These are phyloP conservation scores for Poronia punctata DNA, from an alignment of 495 filamentous ascomycete species.

Conservation along the genomic window DNA sequence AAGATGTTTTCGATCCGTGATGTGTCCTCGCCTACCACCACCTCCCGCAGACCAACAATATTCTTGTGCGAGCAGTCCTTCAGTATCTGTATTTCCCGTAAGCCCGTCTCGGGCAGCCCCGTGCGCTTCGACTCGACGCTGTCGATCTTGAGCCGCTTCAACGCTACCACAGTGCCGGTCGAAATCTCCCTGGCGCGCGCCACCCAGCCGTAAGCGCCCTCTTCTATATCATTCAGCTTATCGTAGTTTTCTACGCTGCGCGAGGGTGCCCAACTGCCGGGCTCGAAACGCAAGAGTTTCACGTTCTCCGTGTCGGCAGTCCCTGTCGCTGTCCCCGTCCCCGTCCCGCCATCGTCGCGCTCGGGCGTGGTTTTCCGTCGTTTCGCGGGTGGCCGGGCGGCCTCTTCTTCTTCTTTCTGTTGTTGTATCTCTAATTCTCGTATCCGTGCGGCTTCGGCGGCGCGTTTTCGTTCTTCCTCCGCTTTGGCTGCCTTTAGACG, in stretches of 20 bases:
- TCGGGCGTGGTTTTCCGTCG: constrained; percentile 44
- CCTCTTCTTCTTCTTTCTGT: constrained; percentile 24
- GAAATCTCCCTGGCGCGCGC: constrained; percentile 72
- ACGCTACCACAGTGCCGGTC: constrained; percentile 81
- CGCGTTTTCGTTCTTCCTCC: constrained; percentile 44
- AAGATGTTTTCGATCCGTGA: constrained; percentile 72
- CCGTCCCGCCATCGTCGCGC: constrained; percentile 25
- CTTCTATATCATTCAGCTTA: constrained; percentile 91
- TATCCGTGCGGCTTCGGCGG: constrained; percentile 29
- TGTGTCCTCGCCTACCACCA: constrained; percentile 69
- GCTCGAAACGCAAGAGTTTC: constrained; percentile 64
- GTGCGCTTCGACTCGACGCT: constrained; percentile 52
- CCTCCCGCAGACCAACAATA: constrained; percentile 61
- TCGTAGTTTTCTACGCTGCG: constrained; percentile 86
- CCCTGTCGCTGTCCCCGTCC: constrained; percentile 8
- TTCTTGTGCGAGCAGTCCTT: constrained; percentile 46
- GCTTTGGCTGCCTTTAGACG: constrained; percentile 69
- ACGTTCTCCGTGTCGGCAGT: constrained; percentile 16
- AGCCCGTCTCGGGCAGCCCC: constrained; percentile 86
- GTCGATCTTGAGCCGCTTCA: constrained; percentile 94
- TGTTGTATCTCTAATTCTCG: constrained; percentile 35
- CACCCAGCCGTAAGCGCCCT: constrained; percentile 93
- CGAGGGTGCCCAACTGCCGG: constrained; percentile 62
- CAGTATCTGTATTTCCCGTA: constrained; percentile 70
- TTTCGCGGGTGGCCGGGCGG: constrained; percentile 45